phyloP scores from a whole-genome alignment of 2,329 filamentous ascomycete species.

The Teratosphaeria pseudoeucalypti region DNA sequence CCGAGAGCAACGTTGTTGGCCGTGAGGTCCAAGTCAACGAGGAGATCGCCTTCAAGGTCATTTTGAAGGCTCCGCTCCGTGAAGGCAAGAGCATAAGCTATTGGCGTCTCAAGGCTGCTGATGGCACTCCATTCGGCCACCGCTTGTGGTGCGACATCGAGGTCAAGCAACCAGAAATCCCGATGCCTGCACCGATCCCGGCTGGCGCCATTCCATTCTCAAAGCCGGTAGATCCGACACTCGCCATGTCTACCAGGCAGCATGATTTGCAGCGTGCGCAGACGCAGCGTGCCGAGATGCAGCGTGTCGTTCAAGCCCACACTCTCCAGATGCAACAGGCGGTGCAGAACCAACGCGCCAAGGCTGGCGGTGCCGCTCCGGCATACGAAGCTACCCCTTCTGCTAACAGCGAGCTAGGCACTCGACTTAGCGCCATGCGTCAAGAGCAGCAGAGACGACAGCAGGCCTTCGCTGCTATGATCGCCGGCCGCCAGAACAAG shows the following conservation, averaged over 20 bases:
- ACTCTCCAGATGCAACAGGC: no score
- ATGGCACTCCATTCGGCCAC: conserved; percentile 78
- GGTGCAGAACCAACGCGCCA: conserved; percentile 24
- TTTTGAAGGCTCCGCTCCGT: conserved; percentile 69
- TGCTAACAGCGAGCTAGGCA: conserved; percentile 6
- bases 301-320: background rate
- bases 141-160: conserved; percentile 89
- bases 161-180: conserved; percentile 35
- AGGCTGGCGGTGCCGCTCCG: background rate
- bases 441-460: conserved; percentile 22
- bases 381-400: conserved; percentile 1
- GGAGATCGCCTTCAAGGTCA: conserved; percentile 69
- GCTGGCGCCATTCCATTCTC: background rate
- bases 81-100: conserved; percentile 80
- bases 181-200: background rate
- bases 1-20: conserved; percentile 69
- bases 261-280: background rate
- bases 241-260: background rate
- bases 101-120: conserved; percentile 80
- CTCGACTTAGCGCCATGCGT: conserved; percentile 17
- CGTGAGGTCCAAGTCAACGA: conserved; percentile 61
- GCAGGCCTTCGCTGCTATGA: conserved; percentile 3
- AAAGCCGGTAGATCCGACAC: background rate
- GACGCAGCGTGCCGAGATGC: background rate
- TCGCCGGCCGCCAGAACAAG: conserved; percentile 5